Percentiles rank a stretch among this genome's conserved stretches.
These are phyloP conservation scores for Andrographis paniculata DNA, from an alignment of 305 asterid species.

Conservation along the genomic window DNA sequence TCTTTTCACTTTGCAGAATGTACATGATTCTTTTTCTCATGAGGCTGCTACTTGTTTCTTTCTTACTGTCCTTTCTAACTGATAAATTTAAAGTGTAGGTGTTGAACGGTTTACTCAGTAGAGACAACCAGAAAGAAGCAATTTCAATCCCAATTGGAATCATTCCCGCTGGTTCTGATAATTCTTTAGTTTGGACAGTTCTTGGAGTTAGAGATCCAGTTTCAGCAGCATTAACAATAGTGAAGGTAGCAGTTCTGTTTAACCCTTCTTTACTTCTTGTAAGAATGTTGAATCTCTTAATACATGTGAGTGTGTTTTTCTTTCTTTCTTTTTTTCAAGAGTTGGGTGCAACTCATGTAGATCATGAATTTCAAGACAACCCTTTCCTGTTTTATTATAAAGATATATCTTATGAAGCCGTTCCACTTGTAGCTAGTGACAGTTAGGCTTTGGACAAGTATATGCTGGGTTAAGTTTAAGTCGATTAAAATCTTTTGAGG, in stretches of 20 bases:
- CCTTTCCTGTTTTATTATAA: not conserved
- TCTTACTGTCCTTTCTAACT: no score
- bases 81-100: constrained; percentile 37
- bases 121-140: constrained; percentile 70
- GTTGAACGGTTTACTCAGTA: constrained; percentile 62
- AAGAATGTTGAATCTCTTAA: constrained; percentile 9
- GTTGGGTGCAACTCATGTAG: no score
- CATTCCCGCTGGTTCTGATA: no score
- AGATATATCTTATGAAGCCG: not conserved
- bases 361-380: not conserved
- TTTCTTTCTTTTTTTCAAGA: no score
- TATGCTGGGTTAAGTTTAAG: not conserved
- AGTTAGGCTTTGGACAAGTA: not conserved
- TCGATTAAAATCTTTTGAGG: not conserved
- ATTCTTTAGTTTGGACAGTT: no score
- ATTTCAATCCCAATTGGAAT: constrained; percentile 79
- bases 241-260: constrained; percentile 44
- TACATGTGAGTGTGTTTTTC: no score
- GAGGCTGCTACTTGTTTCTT: no score
- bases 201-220: constrained; percentile 74
- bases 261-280: not conserved
- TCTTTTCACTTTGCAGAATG: no score
- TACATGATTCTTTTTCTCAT: no score
- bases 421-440: not conserved
- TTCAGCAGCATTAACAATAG: constrained; percentile 69